These are phyloP conservation scores for Craterostigma plantagineum DNA, from an alignment of 257 asterid genomes.

Conservation along the genomic window DNA sequence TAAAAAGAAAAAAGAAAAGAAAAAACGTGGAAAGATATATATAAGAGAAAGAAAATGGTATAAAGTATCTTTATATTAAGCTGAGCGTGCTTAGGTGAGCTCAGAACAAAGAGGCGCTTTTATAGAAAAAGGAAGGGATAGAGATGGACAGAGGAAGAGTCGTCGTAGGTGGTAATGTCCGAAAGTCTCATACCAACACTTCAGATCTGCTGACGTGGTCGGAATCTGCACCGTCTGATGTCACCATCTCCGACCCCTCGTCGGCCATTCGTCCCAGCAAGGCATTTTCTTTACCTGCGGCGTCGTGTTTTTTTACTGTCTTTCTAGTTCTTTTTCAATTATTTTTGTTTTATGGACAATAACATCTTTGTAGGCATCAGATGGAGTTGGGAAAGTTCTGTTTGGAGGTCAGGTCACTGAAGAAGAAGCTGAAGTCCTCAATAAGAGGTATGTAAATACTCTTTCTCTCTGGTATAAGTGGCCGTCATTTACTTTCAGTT, in stretches of 20 bases:
- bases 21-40: no score
- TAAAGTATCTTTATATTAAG: no score
- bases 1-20: no score
- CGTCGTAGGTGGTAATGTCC: conserved; percentile 18
- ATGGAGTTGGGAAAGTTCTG: conserved; percentile 62
- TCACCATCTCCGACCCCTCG: conserved; percentile 15
- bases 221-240: conserved; percentile 37
- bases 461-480: conserved; percentile 7
- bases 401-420: conserved; percentile 78
- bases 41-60: no score
- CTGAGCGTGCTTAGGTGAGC: no score
- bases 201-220: conserved; percentile 82
- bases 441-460: conserved; percentile 33
- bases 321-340: background rate
- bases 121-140: conserved; percentile 4
- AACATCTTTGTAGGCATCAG: conserved; percentile 36
- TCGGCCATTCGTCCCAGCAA: conserved; percentile 45
- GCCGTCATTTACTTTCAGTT: background rate
- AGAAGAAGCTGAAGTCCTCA: conserved; percentile 68
- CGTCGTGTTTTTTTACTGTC: background rate
- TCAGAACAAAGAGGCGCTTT: no score
- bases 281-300: background rate
- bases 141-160: conserved; percentile 19
- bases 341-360: background rate
- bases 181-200: conserved; percentile 55